phyloP scores from a whole-genome alignment of 805 yeast species.

The Starmerella asiatica region DNA sequence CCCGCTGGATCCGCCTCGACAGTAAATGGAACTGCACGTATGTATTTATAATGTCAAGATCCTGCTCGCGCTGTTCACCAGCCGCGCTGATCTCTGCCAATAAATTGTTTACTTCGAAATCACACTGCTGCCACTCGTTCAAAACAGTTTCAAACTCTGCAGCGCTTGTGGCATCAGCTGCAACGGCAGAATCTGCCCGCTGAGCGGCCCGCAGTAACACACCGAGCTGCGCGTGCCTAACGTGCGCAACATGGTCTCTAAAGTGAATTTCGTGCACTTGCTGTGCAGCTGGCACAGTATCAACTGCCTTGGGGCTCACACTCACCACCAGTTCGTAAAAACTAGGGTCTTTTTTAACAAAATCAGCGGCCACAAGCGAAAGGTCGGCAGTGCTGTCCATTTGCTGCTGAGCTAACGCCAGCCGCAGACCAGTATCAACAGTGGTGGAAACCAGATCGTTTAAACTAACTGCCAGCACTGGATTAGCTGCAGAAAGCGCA shows the following conservation, averaged over 20 bases:
- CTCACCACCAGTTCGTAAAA: slow-evolving; percentile 30
- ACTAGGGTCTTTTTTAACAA: slow-evolving; percentile 33
- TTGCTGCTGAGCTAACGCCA: slow-evolving; percentile 37
- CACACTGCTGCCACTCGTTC: slow-evolving; percentile 11
- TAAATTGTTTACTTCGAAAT: not conserved
- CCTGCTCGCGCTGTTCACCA: slow-evolving; percentile 43
- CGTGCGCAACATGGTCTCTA: slow-evolving; percentile 48
- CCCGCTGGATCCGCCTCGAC: slow-evolving; percentile 61
- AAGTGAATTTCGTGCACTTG: slow-evolving; percentile 33
- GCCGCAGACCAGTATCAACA: slow-evolving; percentile 54
- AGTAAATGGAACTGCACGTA: slow-evolving; percentile 58
- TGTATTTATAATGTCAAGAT: slow-evolving; percentile 62
- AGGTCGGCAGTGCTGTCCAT: slow-evolving; percentile 28
- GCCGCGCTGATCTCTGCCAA: slow-evolving; percentile 28
- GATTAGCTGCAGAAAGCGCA: slow-evolving; percentile 31
- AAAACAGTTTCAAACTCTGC: slow-evolving; percentile 24
- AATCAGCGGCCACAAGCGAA: slow-evolving; percentile 31
- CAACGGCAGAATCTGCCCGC: slow-evolving; percentile 1
- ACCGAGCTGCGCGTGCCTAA: slow-evolving; percentile 63
- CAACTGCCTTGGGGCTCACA: slow-evolving; percentile 26
- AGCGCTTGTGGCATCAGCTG: slow-evolving; percentile 28
- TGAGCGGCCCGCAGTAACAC: slow-evolving; percentile 26
- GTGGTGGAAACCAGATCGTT: slow-evolving; percentile 43
- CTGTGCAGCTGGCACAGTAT: not conserved
- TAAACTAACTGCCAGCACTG: slow-evolving; percentile 28